A percentile compares a stretch with the other conserved stretches of the same genome.
Evolutionary conservation across 1,284 basidiomycete genomes (phyloP).

Genomic region (Rhizoctonia solani): DNA sequence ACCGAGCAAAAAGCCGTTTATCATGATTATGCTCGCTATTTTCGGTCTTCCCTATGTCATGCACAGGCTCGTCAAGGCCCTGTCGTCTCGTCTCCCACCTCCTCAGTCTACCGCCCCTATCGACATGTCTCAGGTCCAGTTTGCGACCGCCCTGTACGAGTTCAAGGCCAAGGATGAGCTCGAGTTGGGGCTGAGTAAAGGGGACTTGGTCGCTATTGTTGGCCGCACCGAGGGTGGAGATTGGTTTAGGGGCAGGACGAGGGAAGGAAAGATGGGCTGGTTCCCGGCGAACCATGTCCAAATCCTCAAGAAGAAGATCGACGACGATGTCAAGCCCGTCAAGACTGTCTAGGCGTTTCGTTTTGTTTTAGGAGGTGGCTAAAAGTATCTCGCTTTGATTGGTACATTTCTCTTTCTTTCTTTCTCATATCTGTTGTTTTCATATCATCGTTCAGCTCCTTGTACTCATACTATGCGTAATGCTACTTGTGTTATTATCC

Average conservation of each 20-base stretch:
- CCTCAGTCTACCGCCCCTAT: conserved; percentile 52
- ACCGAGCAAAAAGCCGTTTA: conserved; percentile 84
- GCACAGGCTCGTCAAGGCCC: conserved; percentile 83
- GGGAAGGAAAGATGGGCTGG: conserved; percentile 95
- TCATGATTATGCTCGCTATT: conserved; percentile 95
- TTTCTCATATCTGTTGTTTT: too few relatives aligned
- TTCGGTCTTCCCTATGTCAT: conserved; percentile 94
- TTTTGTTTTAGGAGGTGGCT: too few relatives aligned
- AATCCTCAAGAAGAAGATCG: conserved; percentile 62
- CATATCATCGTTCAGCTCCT: too few relatives aligned
- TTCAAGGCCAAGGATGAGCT: conserved; percentile 76
- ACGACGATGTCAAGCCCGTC: too few relatives aligned
- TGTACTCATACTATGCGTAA: too few relatives aligned
- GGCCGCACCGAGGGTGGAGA: conserved; percentile 82
- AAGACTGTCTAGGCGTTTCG: too few relatives aligned
- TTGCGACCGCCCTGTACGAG: conserved; percentile 84
- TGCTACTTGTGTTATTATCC: too few relatives aligned
- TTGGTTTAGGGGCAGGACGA: conserved; percentile 96
- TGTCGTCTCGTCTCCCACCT: conserved; percentile 64
- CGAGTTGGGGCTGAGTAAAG: conserved; percentile 83
- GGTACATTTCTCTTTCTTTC: too few relatives aligned
- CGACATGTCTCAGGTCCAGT: conserved; percentile 77
- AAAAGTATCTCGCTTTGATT: too few relatives aligned
- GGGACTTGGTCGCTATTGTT: conserved; percentile 95
- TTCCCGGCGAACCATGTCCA: conserved; percentile 93